Conservation (phyloP, 768 basidiomycete genomes). For the Hygrophorus pudorinus region DNA sequence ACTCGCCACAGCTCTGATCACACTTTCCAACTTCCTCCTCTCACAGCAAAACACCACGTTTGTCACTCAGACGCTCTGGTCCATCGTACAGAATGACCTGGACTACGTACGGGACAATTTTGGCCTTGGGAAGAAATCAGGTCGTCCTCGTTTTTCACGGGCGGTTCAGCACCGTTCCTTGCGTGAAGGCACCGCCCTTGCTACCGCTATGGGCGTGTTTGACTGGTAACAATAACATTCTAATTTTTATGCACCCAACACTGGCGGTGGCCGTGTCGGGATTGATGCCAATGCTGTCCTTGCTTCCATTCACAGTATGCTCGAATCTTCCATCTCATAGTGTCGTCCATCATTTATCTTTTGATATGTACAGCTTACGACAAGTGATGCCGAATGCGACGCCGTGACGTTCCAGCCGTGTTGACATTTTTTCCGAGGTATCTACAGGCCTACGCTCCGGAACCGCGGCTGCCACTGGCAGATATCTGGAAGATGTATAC, state of each 20-base stretch:
- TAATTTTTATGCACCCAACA: too few species aligned
- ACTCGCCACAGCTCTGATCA: too few species aligned
- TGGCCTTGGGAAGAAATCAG: constrained; percentile 68
- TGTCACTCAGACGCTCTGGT: constrained; percentile 43
- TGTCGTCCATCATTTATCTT: constrained; percentile 62
- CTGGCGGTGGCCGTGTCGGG: too few species aligned
- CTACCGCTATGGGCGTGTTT: too few species aligned
- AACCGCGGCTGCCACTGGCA: constrained; percentile 64
- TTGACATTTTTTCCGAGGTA: constrained; percentile 62
- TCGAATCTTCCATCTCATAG: too few species aligned
- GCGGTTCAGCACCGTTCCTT: constrained; percentile 77
- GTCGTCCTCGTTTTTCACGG: constrained; percentile 75
- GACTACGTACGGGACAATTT: too few species aligned
- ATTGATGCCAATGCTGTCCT: too few species aligned
- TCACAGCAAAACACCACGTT: constrained; percentile 38
- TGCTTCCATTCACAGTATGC: too few species aligned
- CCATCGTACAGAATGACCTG: too few species aligned
- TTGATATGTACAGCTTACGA: constrained; percentile 81
- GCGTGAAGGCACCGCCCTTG: too few species aligned
- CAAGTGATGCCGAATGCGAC: constrained; percentile 60
- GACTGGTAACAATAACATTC: constrained; percentile 66
- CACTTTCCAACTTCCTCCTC: constrained; percentile 61
- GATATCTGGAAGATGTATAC: too few species aligned
- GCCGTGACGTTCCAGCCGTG: constrained; percentile 61
- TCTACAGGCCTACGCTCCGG: constrained; percentile 46